Evolutionary conservation across 2,329 filamentous ascomycete species (phyloP).

Genomic region (Colletotrichum cuscutae): DNA sequence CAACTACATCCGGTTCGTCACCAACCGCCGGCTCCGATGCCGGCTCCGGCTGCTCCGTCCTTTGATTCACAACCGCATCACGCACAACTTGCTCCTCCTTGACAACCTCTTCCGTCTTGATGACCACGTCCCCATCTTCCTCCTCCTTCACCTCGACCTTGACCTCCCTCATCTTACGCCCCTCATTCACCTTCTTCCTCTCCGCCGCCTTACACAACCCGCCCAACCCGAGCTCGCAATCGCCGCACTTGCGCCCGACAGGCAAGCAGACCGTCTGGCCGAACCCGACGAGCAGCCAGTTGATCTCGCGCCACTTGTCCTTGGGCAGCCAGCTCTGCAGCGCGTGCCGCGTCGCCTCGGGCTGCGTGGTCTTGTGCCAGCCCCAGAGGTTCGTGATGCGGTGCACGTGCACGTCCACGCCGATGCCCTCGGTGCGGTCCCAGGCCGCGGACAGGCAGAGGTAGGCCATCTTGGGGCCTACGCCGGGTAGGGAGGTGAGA

Average conservation of each 20-base stretch:
- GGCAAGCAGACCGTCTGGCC: conserved; percentile 89
- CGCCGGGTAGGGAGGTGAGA: conserved; percentile 81
- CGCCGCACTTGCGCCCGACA: conserved; percentile 82
- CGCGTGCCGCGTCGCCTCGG: conserved; percentile 82
- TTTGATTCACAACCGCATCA: conserved; percentile 24
- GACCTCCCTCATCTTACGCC: conserved; percentile 59
- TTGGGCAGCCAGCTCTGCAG: conserved; percentile 85
- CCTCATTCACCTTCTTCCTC: conserved; percentile 68
- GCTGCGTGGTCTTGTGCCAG: conserved; percentile 84
- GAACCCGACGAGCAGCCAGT: conserved; percentile 86
- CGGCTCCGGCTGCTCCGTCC: background rate
- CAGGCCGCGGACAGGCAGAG: conserved; percentile 82
- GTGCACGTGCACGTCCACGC: conserved; percentile 95
- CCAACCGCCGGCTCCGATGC: background rate
- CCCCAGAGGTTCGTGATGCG: conserved; percentile 95
- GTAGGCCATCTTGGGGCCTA: conserved; percentile 96
- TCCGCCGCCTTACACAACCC: conserved; percentile 83
- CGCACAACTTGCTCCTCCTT: conserved; percentile 45
- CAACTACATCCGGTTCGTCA: background rate
- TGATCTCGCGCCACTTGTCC: conserved; percentile 93
- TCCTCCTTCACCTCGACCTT: conserved; percentile 40
- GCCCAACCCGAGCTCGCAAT: conserved; percentile 81
- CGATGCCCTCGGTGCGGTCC: conserved; percentile 77
- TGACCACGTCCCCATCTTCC: conserved; percentile 34
- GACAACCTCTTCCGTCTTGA: conserved; percentile 39